Evolutionary conservation across 2,329 filamentous ascomycete species (phyloP), one percentile per base, ranked within the genome.

Genomic region (Geoglossum cookeanum): DNA sequence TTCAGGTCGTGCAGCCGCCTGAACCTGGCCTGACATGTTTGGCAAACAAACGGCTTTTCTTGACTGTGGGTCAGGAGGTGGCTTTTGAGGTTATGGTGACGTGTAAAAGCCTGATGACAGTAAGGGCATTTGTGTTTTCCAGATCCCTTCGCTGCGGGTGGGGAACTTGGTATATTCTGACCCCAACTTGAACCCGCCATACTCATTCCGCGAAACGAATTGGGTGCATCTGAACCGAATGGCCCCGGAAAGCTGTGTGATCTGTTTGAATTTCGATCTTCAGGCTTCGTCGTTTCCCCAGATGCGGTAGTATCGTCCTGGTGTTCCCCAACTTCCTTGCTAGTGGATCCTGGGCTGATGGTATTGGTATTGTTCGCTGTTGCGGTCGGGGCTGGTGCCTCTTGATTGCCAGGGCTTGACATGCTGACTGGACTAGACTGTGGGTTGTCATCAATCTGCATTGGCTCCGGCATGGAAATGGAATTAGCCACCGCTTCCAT

Each of bases 41-140:
- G 83, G 67, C 92, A 98, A 32, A 92, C 80, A 66, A 92, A 98
- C 0, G 92, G 92, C 71, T 98, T 98, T 70, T 98, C 92, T 74
- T 98, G 91, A 65, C 90, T 96, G 70, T 97, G 92, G 0, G 92
- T 97, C 67, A 98, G 79, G 58, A 98, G 78, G 72, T 98, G 92
- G 63, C 89, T 96, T 72, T 97, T 98, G 32, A 97, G 78, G 65
- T 98, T 97, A 68, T 97, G 92, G 67, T 97, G 92, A 49, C 92
- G 81, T 32, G 92, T 98, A 64, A 98, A 98, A 65, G 95, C 92
- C 4, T 92, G 96, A 44, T 88, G 81, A 75, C 92, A 98, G 69
- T 94, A 95, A 0, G 88, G 91, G 66, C 92, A 98, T 69, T 92
- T 94, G 73, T 98, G 91, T 66, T 92, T 91, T 37, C 49, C 49